Percentiles rank a stretch among this genome's conserved stretches.
These are phyloP conservation scores for Nannochloropsis oceanica DNA, from an alignment of 108 stramenopile species.

Conservation along the genomic window DNA sequence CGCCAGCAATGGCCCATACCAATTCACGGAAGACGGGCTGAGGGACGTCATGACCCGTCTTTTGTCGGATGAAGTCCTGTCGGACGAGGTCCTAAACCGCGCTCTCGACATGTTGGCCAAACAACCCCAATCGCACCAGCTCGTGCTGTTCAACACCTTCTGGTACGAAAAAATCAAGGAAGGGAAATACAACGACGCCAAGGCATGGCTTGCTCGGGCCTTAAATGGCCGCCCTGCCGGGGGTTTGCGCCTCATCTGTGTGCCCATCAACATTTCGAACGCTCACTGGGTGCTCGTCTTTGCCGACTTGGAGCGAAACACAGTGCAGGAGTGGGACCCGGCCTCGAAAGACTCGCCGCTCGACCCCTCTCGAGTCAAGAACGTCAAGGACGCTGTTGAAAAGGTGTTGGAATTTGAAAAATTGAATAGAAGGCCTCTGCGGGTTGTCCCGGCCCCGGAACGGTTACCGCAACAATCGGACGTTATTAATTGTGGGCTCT, in stretches of 20 bases:
- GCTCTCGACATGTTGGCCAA: not conserved
- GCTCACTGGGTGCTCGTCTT: not conserved
- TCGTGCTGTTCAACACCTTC: not conserved
- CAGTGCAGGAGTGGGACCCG: not conserved
- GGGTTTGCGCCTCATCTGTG: not conserved
- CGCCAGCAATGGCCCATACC: not conserved
- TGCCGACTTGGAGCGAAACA: not conserved
- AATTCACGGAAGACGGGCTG: not conserved
- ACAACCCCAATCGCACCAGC: not conserved
- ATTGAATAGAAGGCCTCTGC: not conserved
- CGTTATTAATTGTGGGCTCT: not conserved
- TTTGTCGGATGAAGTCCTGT: not conserved
- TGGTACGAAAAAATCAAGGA: not conserved
- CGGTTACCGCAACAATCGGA: not conserved
- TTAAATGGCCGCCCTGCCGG: not conserved
- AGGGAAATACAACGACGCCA: not conserved
- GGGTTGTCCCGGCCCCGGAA: not conserved
- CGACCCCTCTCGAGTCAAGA: not conserved
- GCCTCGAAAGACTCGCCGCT: not conserved
- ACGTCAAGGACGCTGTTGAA: not conserved
- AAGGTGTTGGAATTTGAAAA: not conserved
- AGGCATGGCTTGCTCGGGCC: not conserved
- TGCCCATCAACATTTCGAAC: not conserved
- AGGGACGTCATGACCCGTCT: not conserved
- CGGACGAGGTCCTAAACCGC: not conserved